These are phyloP conservation scores for Sideroxylon spinosum DNA, from an alignment of 179 eudicot genomes.

Conservation along the genomic window DNA sequence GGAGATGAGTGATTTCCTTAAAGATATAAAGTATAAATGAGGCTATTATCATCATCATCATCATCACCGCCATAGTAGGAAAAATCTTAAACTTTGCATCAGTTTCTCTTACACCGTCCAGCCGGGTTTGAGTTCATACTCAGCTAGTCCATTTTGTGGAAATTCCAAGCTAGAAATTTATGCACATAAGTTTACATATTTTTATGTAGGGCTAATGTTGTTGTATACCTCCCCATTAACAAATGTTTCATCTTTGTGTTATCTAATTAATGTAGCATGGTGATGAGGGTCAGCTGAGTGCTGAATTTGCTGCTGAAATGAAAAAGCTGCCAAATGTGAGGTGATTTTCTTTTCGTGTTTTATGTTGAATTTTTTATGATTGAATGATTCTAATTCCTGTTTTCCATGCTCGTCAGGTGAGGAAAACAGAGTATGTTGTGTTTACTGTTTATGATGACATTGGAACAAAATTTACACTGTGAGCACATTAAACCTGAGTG, in stretches of 20 bases:
- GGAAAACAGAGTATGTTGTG: too few species aligned
- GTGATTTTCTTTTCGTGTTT: constrained; percentile 41
- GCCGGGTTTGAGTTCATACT: constrained; percentile 2
- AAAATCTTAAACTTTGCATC: not conserved
- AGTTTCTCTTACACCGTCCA: not conserved
- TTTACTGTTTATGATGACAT: too few species aligned
- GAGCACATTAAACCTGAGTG: too few species aligned
- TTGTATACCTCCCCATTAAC: not conserved
- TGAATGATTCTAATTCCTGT: not conserved
- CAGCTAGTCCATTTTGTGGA: not conserved
- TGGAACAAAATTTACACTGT: too few species aligned
- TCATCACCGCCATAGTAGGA: not conserved
- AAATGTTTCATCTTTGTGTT: constrained; percentile 9
- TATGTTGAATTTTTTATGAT: not conserved
- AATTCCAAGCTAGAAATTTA: not conserved
- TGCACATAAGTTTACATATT: not conserved
- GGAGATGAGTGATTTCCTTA: not conserved
- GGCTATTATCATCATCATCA: too few species aligned
- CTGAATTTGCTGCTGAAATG: constrained; percentile 81
- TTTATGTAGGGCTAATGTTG: not conserved
- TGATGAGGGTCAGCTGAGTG: constrained; percentile 71
- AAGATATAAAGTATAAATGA: too few species aligned
- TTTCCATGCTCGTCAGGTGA: not conserved
- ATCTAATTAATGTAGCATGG: constrained; percentile 54
- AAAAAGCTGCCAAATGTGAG: constrained; percentile 79